These are phyloP conservation scores for Picochlorum sp. DNA, from an alignment of 139 green algal species.

Conservation along the genomic window DNA sequence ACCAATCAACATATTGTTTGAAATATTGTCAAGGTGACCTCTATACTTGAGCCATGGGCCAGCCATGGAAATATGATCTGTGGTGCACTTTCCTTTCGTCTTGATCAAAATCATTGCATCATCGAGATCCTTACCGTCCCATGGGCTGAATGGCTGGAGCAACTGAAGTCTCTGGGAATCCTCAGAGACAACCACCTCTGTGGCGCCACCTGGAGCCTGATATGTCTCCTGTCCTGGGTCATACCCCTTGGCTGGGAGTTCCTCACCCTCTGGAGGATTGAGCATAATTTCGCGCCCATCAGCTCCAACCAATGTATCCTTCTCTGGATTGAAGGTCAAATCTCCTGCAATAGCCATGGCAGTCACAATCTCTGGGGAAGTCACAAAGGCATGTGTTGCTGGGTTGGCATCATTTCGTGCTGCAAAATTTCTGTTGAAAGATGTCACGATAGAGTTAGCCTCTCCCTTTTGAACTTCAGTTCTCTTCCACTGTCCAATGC, in stretches of 20 bases:
- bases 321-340: constrained; percentile 94
- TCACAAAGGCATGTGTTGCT: constrained; percentile 85
- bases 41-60: constrained; percentile 96
- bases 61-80: constrained; percentile 96
- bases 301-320: constrained; percentile 52
- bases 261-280: constrained; percentile 67
- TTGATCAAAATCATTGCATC: constrained; percentile 48
- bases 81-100: constrained; percentile 95
- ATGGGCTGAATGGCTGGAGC: constrained; percentile 74
- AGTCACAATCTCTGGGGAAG: constrained; percentile 84
- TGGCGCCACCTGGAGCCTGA: constrained; percentile 44
- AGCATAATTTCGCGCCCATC: constrained; percentile 84
- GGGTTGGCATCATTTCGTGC: constrained; percentile 92
- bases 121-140: constrained; percentile 66
- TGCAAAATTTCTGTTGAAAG: constrained; percentile 94
- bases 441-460: constrained; percentile 88
- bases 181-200: constrained; percentile 58
- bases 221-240: constrained; percentile 64
- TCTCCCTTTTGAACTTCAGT: constrained; percentile 83
- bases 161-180: constrained; percentile 78
- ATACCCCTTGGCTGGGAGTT: constrained; percentile 78
- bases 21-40: constrained; percentile 96
- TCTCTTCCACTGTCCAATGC: constrained; percentile 94
- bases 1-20: constrained; percentile 96
- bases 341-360: constrained; percentile 79